A percentile compares a stretch with the other conserved stretches of the same genome.
phyloP scores from a whole-genome alignment of 2,329 filamentous ascomycete genomes.

The Raffaelea deltoideospora region DNA sequence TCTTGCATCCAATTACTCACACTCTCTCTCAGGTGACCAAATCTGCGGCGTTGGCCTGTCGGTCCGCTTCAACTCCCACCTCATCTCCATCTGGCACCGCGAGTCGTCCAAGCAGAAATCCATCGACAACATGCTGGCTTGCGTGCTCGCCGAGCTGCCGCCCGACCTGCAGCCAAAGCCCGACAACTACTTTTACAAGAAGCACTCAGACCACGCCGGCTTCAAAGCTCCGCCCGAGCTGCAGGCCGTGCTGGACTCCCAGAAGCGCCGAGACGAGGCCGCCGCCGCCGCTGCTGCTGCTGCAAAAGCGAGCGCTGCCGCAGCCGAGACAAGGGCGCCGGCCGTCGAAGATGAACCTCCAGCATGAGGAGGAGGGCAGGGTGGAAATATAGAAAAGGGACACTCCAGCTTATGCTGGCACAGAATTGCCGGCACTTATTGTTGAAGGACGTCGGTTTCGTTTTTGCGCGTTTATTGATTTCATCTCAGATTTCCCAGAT shows the following conservation, averaged over 20 bases:
- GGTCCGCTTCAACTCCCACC: slow-evolving; percentile 75
- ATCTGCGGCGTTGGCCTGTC: slow-evolving; percentile 81
- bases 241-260: slow-evolving; percentile 41
- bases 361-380: not conserved
- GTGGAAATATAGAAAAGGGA: not conserved
- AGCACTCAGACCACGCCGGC: slow-evolving; percentile 74
- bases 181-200: slow-evolving; percentile 71
- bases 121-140: slow-evolving; percentile 56
- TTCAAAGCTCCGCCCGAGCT: slow-evolving; percentile 53
- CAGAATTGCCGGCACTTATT: too few species aligned
- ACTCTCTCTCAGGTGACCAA: slow-evolving; percentile 47
- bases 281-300: slow-evolving; percentile 12
- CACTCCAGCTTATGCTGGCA: too few species aligned
- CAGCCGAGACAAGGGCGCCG: not conserved
- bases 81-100: slow-evolving; percentile 89
- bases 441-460: too few species aligned
- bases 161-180: slow-evolving; percentile 56
- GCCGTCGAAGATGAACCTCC: not conserved
- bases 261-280: slow-evolving; percentile 28
- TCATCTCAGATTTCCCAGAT: too few species aligned
- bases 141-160: slow-evolving; percentile 59
- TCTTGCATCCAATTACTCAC: not conserved
- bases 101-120: slow-evolving; percentile 68
- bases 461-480: too few species aligned
- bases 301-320: not conserved